phyloP scores from a whole-genome alignment of 345 rosid species.

The Fremontodendron californicum region DNA sequence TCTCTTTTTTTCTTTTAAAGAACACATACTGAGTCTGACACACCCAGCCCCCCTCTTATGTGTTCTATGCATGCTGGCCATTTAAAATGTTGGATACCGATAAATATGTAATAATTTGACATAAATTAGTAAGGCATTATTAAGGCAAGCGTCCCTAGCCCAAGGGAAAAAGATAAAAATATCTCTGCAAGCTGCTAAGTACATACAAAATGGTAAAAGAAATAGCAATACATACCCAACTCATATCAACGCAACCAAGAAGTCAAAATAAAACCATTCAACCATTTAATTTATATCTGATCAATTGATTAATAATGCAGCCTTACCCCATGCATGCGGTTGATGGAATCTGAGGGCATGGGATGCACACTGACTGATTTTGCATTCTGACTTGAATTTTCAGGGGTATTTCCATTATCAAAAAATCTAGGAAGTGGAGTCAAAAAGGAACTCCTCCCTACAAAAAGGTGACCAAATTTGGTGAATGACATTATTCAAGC shows the following conservation, averaged over 20 bases:
- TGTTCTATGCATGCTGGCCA: not conserved
- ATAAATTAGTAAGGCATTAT: not conserved
- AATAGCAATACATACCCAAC: not conserved
- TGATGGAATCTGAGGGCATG: conserved; percentile 35
- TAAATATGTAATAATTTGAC: not conserved
- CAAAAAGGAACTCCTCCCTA: conserved; percentile 57
- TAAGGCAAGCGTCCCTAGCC: not conserved
- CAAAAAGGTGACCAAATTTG: conserved; percentile 15
- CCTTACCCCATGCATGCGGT: conserved; percentile 36
- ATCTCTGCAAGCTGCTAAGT: not conserved
- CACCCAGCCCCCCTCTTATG: not conserved
- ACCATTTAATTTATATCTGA: not conserved
- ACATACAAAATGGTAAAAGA: not conserved
- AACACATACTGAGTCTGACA: not conserved
- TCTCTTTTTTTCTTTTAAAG: not conserved
- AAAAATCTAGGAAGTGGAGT: conserved; percentile 51
- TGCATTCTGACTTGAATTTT: conserved; percentile 31
- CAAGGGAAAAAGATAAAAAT: not conserved
- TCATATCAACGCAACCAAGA: not conserved
- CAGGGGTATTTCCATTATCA: conserved; percentile 35
- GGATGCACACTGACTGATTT: conserved; percentile 51
- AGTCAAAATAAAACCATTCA: not conserved
- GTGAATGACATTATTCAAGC: conserved; percentile 13
- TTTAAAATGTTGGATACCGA: not conserved
- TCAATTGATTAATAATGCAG: not conserved